A percentile compares a stretch with the other conserved stretches of the same genome.
Evolutionary conservation across 176 grass and related monocot species (phyloP).

Genomic region (Cenchrus purpureus): DNA sequence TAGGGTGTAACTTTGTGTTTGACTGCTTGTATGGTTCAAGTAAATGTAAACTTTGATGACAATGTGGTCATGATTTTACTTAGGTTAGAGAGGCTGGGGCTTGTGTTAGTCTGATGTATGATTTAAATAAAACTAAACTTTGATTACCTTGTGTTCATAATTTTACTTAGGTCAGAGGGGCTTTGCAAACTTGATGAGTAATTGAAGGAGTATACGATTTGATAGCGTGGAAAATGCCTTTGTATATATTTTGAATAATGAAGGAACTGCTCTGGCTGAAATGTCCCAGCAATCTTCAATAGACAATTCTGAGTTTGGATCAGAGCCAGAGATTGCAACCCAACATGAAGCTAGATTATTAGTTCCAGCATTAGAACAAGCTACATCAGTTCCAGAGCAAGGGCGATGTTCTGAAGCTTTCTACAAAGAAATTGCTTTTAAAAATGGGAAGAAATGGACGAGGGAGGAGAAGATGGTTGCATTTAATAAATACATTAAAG

Average conservation of each 20-base stretch:
- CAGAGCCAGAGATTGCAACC: background rate
- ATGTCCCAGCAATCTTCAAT: background rate
- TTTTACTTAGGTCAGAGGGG: slow-evolving; percentile 22
- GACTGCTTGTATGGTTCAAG: background rate
- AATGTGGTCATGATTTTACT: background rate
- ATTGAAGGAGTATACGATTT: background rate
- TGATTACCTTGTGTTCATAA: background rate
- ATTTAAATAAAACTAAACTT: background rate
- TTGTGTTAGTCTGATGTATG: background rate
- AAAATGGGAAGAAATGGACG: slow-evolving; percentile 23
- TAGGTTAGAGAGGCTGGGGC: too few species aligned
- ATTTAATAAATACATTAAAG: background rate
- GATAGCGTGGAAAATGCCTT: background rate
- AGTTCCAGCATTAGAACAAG: background rate
- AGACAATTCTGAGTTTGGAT: background rate
- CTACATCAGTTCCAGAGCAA: background rate
- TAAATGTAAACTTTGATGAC: background rate
- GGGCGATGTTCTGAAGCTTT: background rate
- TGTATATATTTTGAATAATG: background rate
- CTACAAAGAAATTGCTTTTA: background rate
- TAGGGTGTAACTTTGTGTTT: background rate
- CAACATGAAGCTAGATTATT: background rate
- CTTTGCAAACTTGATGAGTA: background rate
- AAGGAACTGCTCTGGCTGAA: background rate
- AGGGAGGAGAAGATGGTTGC: slow-evolving; percentile 4